phyloP scores from a whole-genome alignment of 2,329 filamentous ascomycete species.

The Atkinsonella texensis region DNA sequence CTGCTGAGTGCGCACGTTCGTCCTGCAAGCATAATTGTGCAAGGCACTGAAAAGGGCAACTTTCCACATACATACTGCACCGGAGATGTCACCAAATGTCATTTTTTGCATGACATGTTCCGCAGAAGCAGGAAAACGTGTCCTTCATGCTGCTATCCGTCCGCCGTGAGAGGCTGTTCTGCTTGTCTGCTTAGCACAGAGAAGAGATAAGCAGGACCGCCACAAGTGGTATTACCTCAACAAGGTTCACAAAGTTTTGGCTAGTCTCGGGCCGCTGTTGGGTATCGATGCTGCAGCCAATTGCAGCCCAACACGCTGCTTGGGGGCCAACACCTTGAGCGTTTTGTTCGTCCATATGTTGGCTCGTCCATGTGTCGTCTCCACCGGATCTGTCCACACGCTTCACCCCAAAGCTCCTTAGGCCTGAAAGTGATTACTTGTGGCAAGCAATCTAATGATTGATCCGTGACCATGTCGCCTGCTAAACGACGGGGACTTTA shows the following conservation, averaged over 20 bases:
- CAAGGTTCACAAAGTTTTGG: not conserved
- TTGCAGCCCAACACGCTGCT: constrained; percentile 23
- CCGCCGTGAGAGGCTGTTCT: not conserved
- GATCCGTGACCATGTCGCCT: not conserved
- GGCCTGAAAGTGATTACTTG: not conserved
- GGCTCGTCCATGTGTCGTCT: not conserved
- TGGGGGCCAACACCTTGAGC: not conserved
- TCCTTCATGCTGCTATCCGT: constrained; percentile 1
- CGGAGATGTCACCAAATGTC: not conserved
- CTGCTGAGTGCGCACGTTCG: too few relatives aligned
- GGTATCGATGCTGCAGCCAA: constrained; percentile 27
- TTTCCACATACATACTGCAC: not conserved
- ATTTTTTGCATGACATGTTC: not conserved
- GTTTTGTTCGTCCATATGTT: not conserved
- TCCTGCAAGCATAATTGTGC: too few relatives aligned
- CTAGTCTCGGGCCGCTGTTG: constrained; percentile 17
- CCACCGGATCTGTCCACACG: not conserved
- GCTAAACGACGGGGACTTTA: not conserved
- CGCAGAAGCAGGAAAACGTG: constrained; percentile 4
- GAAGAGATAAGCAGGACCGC: not conserved
- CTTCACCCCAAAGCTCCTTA: not conserved
- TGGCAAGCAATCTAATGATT: not conserved
- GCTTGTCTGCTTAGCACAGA: not conserved
- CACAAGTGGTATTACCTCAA: not conserved
- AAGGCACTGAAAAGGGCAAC: not conserved